A percentile compares a stretch with the other conserved stretches of the same genome.
Evolutionary conservation across 192 early-diverging fungal species (phyloP).

Genomic region (Rhizophagus sp.): DNA sequence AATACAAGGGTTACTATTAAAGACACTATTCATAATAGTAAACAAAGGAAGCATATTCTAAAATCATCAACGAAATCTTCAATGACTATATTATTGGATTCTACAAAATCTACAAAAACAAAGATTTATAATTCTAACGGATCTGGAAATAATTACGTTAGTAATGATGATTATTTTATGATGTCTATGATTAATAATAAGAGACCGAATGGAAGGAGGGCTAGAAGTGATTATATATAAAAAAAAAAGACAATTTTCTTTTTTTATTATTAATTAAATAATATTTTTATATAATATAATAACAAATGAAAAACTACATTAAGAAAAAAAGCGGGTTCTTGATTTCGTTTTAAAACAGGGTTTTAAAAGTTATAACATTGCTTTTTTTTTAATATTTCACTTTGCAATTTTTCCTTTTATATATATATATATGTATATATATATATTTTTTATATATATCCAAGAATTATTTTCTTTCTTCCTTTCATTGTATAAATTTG

Average conservation of each 20-base stretch:
- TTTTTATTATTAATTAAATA: neutral
- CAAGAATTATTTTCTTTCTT: too few relatives aligned
- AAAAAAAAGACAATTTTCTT: neutral
- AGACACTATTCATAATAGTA: too few relatives aligned
- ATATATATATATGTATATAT: too few relatives aligned
- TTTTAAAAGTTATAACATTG: neutral
- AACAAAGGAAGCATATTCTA: neutral
- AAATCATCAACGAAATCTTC: too few relatives aligned
- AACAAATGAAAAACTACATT: neutral
- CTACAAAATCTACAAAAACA: neutral
- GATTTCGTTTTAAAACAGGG: neutral
- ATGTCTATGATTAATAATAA: neutral
- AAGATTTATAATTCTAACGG: neutral
- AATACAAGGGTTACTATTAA: neutral
- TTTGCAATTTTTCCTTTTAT: neutral
- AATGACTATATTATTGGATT: neutral
- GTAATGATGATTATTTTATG: constrained; percentile 13
- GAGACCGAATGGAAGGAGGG: neutral
- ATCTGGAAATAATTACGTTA: neutral
- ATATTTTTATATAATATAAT: neutral
- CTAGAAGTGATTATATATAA: neutral
- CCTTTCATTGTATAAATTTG: too few relatives aligned
- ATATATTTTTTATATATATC: too few relatives aligned
- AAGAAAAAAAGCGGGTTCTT: neutral
- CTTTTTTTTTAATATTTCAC: neutral